phyloP scores from a whole-genome alignment of 192 early-diverging fungal genomes.

The Coemansia sp. region DNA sequence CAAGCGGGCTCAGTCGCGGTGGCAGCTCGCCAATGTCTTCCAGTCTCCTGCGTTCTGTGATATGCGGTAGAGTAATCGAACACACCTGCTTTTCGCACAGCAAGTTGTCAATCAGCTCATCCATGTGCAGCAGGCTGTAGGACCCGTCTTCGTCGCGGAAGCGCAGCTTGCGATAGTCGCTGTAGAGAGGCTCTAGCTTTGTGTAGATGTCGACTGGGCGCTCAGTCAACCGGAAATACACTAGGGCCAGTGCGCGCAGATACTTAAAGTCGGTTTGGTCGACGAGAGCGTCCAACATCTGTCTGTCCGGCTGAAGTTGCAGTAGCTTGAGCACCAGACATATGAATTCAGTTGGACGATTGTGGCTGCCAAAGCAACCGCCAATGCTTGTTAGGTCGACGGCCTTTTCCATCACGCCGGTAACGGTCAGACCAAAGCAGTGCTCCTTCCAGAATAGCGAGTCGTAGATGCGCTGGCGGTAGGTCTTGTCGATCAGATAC shows the following conservation, averaged over 20 bases:
- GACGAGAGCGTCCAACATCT: slow-evolving; percentile 82
- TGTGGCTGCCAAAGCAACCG: slow-evolving; percentile 73
- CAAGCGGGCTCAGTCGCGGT: slow-evolving; percentile 71
- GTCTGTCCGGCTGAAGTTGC: slow-evolving; percentile 86
- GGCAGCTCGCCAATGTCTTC: slow-evolving; percentile 84
- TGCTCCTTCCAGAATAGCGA: slow-evolving; percentile 96
- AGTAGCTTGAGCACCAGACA: slow-evolving; percentile 86
- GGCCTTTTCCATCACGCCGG: slow-evolving; percentile 87
- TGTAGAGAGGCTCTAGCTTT: slow-evolving; percentile 79
- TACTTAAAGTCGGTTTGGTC: slow-evolving; percentile 85
- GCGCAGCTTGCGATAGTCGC: slow-evolving; percentile 84
- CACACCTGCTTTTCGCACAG: slow-evolving; percentile 76
- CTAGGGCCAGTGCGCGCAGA: slow-evolving; percentile 81
- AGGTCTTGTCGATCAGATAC: slow-evolving; percentile 92
- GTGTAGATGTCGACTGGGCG: slow-evolving; percentile 77
- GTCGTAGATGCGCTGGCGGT: slow-evolving; percentile 85
- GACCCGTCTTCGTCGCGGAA: slow-evolving; percentile 29
- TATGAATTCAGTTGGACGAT: slow-evolving; percentile 88
- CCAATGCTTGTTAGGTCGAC: slow-evolving; percentile 69
- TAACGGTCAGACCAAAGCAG: slow-evolving; percentile 91
- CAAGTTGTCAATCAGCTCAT: slow-evolving; percentile 87
- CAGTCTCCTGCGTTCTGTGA: slow-evolving; percentile 73
- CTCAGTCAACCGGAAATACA: slow-evolving; percentile 81
- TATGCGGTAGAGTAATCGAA: slow-evolving; percentile 82
- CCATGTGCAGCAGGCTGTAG: slow-evolving; percentile 66